Evolutionary conservation across 768 basidiomycete genomes (phyloP).

Genomic region (Lactarius psammicola): DNA sequence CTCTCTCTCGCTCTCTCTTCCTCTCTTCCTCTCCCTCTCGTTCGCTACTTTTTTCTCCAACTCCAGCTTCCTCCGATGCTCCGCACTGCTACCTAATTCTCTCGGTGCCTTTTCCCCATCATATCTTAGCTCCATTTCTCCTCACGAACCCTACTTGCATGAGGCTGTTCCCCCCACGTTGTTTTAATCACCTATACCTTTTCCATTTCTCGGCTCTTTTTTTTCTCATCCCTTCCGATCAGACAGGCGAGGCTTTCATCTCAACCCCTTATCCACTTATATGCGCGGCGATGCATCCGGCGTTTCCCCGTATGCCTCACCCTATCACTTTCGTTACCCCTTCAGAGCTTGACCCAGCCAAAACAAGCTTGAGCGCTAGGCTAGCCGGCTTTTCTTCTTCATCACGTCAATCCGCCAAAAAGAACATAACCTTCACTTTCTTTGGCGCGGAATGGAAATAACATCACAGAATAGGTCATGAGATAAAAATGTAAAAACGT

Average conservation of each 20-base stretch:
- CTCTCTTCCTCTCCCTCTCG: background rate
- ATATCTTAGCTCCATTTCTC: constrained; percentile 2
- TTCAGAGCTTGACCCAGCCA: constrained; percentile 24
- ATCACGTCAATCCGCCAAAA: constrained; percentile 27
- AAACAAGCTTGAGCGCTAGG: constrained; percentile 24
- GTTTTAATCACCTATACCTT: constrained; percentile 30
- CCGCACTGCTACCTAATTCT: background rate
- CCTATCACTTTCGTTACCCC: constrained; percentile 21
- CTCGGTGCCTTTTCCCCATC: constrained; percentile 4
- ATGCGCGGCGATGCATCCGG: constrained; percentile 26
- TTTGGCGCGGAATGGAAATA: constrained; percentile 16
- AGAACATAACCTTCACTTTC: constrained; percentile 21
- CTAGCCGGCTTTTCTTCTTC: constrained; percentile 15
- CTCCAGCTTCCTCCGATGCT: background rate
- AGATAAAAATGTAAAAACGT: constrained; percentile 22
- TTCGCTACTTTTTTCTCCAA: background rate
- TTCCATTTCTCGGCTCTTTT: constrained; percentile 30
- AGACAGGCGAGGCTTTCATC: constrained; percentile 28
- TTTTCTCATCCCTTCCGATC: constrained; percentile 29
- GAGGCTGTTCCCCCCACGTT: constrained; percentile 30
- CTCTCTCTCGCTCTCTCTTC: background rate
- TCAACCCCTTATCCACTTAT: constrained; percentile 29
- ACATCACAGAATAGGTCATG: constrained; percentile 24
- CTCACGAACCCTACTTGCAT: constrained; percentile 16
- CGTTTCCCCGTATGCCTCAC: constrained; percentile 21